Base-by-base conservation (phyloP, 805 yeast genomes). In the Cyberlindnera lachancei region DNA sequence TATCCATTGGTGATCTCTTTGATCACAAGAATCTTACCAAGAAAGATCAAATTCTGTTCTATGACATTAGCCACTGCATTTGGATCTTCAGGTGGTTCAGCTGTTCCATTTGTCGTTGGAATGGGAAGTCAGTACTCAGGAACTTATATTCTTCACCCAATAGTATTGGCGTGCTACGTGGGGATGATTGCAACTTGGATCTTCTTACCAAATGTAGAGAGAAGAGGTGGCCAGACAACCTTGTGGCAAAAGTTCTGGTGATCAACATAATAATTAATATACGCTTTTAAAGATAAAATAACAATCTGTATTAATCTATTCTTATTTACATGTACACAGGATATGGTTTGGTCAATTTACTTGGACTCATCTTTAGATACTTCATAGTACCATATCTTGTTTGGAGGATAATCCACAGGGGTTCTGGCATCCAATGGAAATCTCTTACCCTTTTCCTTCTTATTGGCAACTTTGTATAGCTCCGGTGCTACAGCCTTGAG, bases 391-490 rank as follows among this genome's bases (percentile, higher is more conserved):
- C 96, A 88, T 14, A 82, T 66, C 38, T 70, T 68, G 48, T 73
- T 75, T 14, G 96, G 82, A 11, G 98, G 98, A 40, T 66, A 84
- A 35, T 87, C 90, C 2, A 94, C 81, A 15, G 98, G 98, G 8
- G 84, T 75, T 51, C 92, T 75, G 55, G 85, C 55, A 50, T 90
- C 96, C 46, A 83, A 60, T 5, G 95, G 90, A 56, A 84, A 87
- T 48, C 86, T 64, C 37, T 66, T 65, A 31, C 66, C 66, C 27
- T 56, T 56, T 44, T 80, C 79, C 30, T 63, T 59, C 19, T 56
- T 55, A 46, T 74, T 78, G 9, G 95, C 94, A 20, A 63, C 64
- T 33, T 65, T 69, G 46, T 65, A 87, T 31, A 90, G 61, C 29
- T 59, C 66, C 0, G 77, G 74, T 38, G 64, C 66, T 7, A 69